Evolutionary conservation across 306 rosid genomes (phyloP).

Genomic region (Cicer yamashitae): DNA sequence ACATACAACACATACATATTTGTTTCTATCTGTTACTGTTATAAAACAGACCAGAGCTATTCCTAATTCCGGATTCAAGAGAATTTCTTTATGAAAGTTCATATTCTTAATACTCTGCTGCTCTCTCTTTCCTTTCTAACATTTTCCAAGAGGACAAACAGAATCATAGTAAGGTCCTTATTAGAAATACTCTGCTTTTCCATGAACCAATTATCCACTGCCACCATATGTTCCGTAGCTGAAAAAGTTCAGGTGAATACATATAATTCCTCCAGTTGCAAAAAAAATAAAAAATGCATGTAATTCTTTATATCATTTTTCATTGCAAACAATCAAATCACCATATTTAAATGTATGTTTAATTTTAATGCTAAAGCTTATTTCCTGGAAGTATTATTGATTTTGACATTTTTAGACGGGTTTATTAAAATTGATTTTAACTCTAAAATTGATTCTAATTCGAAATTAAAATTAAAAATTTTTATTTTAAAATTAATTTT

Average conservation of each 20-base stretch:
- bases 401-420: too few species aligned
- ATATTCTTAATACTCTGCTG: slow-evolving; percentile 3
- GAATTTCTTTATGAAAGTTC: slow-evolving; percentile 19
- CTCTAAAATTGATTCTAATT: too few species aligned
- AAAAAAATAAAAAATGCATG: not conserved
- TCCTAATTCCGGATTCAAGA: slow-evolving; percentile 5
- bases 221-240: slow-evolving; percentile 6
- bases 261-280: not conserved
- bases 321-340: too few species aligned
- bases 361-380: too few species aligned
- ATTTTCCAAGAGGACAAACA: slow-evolving; percentile 37
- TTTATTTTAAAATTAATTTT: too few species aligned
- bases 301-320: too few species aligned
- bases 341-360: too few species aligned
- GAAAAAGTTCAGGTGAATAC: not conserved
- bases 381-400: too few species aligned
- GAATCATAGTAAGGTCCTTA: not conserved
- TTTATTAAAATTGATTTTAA: too few species aligned
- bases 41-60: not conserved
- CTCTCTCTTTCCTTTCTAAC: not conserved
- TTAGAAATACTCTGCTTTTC: not conserved
- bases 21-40: not conserved
- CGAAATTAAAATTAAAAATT: too few species aligned
- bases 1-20: slow-evolving; percentile 19
- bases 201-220: not conserved